Percentiles rank a stretch among this genome's conserved stretches.
These are phyloP conservation scores for Bondarzewia mesenterica DNA, from an alignment of 1,284 basidiomycete genomes.

Conservation along the genomic window DNA sequence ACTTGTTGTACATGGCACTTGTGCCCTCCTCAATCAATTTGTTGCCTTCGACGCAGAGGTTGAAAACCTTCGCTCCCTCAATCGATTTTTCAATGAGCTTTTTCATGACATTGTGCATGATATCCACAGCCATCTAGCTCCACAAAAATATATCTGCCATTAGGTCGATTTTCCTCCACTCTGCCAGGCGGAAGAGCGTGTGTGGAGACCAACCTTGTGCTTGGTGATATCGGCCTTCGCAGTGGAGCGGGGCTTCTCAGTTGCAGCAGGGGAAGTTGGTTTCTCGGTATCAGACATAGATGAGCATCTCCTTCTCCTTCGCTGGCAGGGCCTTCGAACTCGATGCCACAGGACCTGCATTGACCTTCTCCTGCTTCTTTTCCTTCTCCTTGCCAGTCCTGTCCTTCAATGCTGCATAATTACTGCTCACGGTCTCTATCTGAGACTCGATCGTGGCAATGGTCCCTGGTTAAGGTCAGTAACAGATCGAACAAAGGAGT, in stretches of 20 bases:
- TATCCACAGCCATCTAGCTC: constrained; percentile 78
- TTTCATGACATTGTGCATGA: constrained; percentile 81
- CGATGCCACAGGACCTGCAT: too few relatives aligned
- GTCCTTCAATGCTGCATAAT: too few relatives aligned
- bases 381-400: too few relatives aligned
- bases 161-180: background rate
- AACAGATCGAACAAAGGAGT: too few relatives aligned
- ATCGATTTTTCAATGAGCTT: constrained; percentile 71
- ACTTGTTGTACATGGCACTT: constrained; percentile 84
- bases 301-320: too few relatives aligned
- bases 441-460: too few relatives aligned
- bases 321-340: too few relatives aligned
- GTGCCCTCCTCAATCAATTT: constrained; percentile 85
- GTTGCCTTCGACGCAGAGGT: constrained; percentile 90
- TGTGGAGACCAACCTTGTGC: constrained; percentile 54
- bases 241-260: constrained; percentile 36
- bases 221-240: constrained; percentile 73
- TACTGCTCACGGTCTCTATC: too few relatives aligned
- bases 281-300: constrained; percentile 46
- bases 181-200: background rate
- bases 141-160: background rate
- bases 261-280: constrained; percentile 22
- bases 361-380: too few relatives aligned
- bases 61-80: constrained; percentile 83
- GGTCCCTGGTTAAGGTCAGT: too few relatives aligned